Conservation (phyloP, 495 filamentous ascomycete genomes). For the Penicillium salamii region DNA sequence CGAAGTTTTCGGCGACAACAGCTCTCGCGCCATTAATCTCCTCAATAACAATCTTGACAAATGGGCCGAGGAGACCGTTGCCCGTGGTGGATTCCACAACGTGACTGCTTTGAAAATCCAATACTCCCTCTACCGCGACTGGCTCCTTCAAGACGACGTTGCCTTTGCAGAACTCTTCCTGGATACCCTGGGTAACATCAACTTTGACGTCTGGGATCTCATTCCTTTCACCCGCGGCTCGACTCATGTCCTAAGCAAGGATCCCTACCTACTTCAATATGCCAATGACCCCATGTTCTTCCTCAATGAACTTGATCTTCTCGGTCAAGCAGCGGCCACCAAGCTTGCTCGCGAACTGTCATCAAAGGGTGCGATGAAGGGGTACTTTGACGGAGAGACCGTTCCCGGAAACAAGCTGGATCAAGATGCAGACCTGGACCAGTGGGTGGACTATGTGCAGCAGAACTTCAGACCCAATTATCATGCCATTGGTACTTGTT, state of each 20-base stretch:
- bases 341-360: slow-evolving; percentile 46
- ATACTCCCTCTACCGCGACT: slow-evolving; percentile 29
- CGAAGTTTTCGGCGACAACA: slow-evolving; percentile 21
- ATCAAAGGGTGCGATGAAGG: slow-evolving; percentile 24
- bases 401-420: slow-evolving; percentile 37
- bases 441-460: slow-evolving; percentile 37
- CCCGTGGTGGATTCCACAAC: slow-evolving; percentile 29
- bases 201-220: slow-evolving; percentile 38
- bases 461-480: slow-evolving; percentile 35
- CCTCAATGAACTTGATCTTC: slow-evolving; percentile 44
- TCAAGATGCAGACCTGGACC: slow-evolving; percentile 37
- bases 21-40: slow-evolving; percentile 10
- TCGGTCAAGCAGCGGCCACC: slow-evolving; percentile 47
- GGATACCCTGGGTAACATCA: slow-evolving; percentile 31
- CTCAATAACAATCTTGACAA: slow-evolving; percentile 24
- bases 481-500: slow-evolving; percentile 47
- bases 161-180: slow-evolving; percentile 28
- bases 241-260: slow-evolving; percentile 40
- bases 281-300: slow-evolving; percentile 52
- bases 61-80: slow-evolving; percentile 23
- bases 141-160: slow-evolving; percentile 25
- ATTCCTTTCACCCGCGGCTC: slow-evolving; percentile 54
- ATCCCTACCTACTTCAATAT: slow-evolving; percentile 38
- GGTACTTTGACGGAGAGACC: slow-evolving; percentile 34
- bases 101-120: slow-evolving; percentile 22